phyloP scores from a whole-genome alignment of 371 early-diverging fungal species.

The Mortierella sp. region DNA sequence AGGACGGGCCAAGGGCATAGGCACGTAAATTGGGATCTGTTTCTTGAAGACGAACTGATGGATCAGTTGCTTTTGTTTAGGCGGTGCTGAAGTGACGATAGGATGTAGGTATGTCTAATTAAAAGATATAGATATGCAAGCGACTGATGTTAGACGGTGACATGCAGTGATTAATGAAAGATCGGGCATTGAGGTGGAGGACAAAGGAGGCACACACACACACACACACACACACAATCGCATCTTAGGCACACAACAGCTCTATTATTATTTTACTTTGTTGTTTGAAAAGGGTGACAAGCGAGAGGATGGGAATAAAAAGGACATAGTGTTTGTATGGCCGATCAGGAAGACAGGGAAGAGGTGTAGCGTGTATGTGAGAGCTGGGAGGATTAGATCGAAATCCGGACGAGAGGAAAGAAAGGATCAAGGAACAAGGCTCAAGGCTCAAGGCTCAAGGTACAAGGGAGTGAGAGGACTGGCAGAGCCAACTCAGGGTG shows the following conservation, averaged over 20 bases:
- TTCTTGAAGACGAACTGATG: slow-evolving; percentile 29
- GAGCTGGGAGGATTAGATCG: slow-evolving; percentile 14
- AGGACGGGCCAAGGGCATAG: slow-evolving; percentile 22
- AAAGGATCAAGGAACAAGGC: slow-evolving; percentile 10
- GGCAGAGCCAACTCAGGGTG: slow-evolving; percentile 1
- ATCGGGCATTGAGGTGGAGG: background rate
- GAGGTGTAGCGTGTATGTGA: background rate
- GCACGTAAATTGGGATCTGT: slow-evolving; percentile 14
- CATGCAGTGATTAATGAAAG: background rate
- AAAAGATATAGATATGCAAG: background rate
- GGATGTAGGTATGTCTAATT: slow-evolving; percentile 23
- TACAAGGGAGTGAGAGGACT: slow-evolving; percentile 4
- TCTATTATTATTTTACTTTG: slow-evolving; percentile 27
- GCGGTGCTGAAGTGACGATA: slow-evolving; percentile 2
- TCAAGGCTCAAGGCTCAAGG: slow-evolving; percentile 13
- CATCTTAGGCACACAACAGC: background rate
- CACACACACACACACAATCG: background rate
- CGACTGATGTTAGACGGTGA: slow-evolving; percentile 11
- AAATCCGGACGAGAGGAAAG: background rate
- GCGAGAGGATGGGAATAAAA: slow-evolving; percentile 16
- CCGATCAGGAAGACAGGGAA: background rate
- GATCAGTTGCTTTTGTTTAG: slow-evolving; percentile 15
- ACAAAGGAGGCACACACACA: background rate
- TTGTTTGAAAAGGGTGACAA: slow-evolving; percentile 27
- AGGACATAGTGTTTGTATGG: slow-evolving; percentile 25